phyloP scores from a whole-genome alignment of 208 protist species.

The Crithidia brevicula region DNA sequence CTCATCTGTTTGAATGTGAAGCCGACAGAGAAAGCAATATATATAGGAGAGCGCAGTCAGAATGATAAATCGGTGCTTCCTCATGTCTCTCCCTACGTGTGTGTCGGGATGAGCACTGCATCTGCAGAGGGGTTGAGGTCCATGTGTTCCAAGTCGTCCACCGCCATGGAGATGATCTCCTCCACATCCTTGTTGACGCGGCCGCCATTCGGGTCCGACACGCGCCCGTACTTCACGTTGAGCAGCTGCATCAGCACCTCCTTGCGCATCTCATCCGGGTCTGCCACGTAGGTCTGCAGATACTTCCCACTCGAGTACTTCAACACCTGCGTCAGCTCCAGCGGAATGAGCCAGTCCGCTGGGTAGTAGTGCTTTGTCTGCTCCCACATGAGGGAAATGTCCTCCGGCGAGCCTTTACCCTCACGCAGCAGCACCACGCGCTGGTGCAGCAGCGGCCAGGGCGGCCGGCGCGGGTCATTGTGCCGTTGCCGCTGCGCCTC shows the following conservation, averaged over 20 bases:
- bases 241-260: conserved; percentile 84
- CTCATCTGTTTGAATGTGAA: too few species aligned
- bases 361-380: conserved; percentile 88
- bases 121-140: conserved; percentile 57
- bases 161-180: conserved; percentile 85
- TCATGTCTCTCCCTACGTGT: conserved; percentile 60
- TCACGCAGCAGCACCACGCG: conserved; percentile 81
- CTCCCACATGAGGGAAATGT: conserved; percentile 83
- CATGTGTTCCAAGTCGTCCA: conserved; percentile 81
- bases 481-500: conserved; percentile 62
- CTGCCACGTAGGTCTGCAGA: conserved; percentile 80
- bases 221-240: conserved; percentile 80
- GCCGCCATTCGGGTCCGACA: conserved; percentile 63
- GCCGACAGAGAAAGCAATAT: too few species aligned
- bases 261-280: conserved; percentile 82
- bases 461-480: conserved; percentile 79
- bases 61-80: too few species aligned
- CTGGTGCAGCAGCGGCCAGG: conserved; percentile 88
- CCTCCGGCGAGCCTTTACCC: conserved; percentile 71
- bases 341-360: conserved; percentile 82
- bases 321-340: conserved; percentile 85
- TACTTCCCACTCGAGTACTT: conserved; percentile 84
- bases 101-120: conserved; percentile 62
- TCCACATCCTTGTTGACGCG: conserved; percentile 81
- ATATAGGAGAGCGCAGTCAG: not conserved